Evolutionary conservation across 306 rosid species (phyloP).

Genomic region (Senna siamea): DNA sequence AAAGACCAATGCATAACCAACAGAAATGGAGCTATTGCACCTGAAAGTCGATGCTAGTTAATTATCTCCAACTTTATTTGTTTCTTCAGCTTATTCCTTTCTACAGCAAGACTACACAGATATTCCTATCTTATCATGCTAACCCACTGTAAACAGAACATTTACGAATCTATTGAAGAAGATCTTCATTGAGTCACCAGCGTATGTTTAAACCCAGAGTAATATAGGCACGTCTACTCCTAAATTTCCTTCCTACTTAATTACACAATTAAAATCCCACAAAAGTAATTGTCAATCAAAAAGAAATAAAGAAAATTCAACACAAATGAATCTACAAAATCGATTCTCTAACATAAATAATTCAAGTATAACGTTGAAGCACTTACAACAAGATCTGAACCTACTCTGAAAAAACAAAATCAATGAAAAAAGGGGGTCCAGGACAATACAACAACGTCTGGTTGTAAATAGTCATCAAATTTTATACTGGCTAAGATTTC

Average conservation of each 20-base stretch:
- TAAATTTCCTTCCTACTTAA: not conserved
- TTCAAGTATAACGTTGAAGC: too few species aligned
- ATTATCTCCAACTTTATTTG: too few species aligned
- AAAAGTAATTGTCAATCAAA: not conserved
- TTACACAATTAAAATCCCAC: not conserved
- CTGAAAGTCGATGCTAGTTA: too few species aligned
- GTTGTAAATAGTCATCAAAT: not conserved
- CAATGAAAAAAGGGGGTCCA: not conserved
- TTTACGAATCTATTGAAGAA: not conserved
- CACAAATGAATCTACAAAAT: constrained; percentile 20
- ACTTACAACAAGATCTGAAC: too few species aligned
- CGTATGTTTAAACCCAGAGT: not conserved
- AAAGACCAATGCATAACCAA: not conserved
- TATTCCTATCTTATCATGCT: not conserved
- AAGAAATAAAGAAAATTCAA: not conserved
- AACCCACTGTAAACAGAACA: not conserved
- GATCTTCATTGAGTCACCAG: not conserved
- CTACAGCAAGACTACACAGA: not conserved
- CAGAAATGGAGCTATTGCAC: not conserved
- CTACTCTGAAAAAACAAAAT: too few species aligned
- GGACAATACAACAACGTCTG: not conserved
- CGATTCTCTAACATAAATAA: not conserved
- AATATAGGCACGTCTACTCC: not conserved
- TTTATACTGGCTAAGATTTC: not conserved
- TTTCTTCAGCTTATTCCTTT: too few species aligned